Evolutionary conservation across 805 yeast genomes (phyloP).

Genomic region (Lipomyces orientalis): DNA sequence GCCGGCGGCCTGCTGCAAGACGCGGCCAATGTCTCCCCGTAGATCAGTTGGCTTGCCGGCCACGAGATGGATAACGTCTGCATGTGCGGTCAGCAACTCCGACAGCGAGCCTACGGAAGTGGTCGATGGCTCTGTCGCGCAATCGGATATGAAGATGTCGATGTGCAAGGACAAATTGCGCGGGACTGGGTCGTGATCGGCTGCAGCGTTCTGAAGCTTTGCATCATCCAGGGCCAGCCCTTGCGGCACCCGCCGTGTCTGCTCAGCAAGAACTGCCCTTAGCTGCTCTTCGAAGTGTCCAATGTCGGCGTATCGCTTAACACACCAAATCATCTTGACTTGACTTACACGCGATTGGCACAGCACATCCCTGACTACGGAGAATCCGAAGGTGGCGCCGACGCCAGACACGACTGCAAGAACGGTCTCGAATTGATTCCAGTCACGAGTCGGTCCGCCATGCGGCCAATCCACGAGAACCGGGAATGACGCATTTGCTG

Average conservation of each 20-base stretch:
- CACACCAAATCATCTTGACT: constrained; percentile 12
- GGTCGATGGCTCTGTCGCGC: constrained; percentile 4
- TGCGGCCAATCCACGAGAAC: constrained; percentile 55
- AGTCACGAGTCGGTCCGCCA: constrained; percentile 53
- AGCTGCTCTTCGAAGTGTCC: background rate
- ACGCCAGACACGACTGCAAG: constrained; percentile 53
- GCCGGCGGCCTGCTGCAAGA: constrained; percentile 31
- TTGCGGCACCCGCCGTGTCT: background rate
- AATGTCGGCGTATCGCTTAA: constrained; percentile 8
- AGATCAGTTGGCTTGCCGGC: constrained; percentile 21
- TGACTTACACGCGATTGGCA: background rate
- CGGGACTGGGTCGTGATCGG: background rate
- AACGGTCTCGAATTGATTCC: constrained; percentile 51
- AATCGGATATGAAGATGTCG: constrained; percentile 13
- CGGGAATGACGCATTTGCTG: constrained; percentile 40
- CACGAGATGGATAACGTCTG: background rate
- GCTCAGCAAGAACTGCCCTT: background rate
- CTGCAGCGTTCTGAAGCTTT: background rate
- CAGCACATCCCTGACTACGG: constrained; percentile 41
- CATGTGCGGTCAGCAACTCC: background rate
- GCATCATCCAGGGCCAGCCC: background rate
- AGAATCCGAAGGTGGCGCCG: constrained; percentile 54
- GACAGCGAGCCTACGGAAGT: background rate
- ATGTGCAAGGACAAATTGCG: constrained; percentile 3
- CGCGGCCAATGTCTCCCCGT: constrained; percentile 5